A percentile compares a stretch with the other conserved stretches of the same genome.
These are phyloP conservation scores for Calonectria pseudoturangicola DNA, from an alignment of 2,329 filamentous ascomycete species.

Conservation along the genomic window DNA sequence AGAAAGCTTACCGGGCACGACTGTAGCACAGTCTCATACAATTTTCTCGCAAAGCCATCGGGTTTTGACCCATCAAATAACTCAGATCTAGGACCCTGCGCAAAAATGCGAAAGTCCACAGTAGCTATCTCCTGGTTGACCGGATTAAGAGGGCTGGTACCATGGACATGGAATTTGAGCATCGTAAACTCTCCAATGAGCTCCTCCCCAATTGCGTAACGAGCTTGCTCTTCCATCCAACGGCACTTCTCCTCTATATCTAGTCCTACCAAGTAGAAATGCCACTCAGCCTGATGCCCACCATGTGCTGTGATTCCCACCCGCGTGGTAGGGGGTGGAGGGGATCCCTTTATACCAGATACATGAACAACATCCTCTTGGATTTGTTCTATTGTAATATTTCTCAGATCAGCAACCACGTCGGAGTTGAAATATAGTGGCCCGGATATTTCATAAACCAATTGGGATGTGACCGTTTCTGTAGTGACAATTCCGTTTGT, in stretches of 20 bases:
- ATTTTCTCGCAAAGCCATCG: slow-evolving; percentile 52
- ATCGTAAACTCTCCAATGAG: slow-evolving; percentile 56
- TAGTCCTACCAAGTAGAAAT: slow-evolving; percentile 63
- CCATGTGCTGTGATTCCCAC: slow-evolving; percentile 64
- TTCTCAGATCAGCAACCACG: slow-evolving; percentile 37
- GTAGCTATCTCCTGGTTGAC: slow-evolving; percentile 65
- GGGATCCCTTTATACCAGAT: slow-evolving; percentile 41
- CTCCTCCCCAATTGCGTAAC: slow-evolving; percentile 37
- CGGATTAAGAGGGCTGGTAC: slow-evolving; percentile 60
- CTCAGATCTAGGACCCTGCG: slow-evolving; percentile 58
- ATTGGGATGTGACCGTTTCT: slow-evolving; percentile 56
- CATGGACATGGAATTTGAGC: slow-evolving; percentile 59
- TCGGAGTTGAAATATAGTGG: slow-evolving; percentile 56
- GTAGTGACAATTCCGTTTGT: slow-evolving; percentile 50
- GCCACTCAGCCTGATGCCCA: slow-evolving; percentile 64
- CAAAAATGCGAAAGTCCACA: slow-evolving; percentile 66
- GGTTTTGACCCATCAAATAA: slow-evolving; percentile 37
- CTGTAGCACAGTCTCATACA: slow-evolving; percentile 62
- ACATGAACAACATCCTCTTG: slow-evolving; percentile 54
- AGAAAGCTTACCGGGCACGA: slow-evolving; percentile 60
- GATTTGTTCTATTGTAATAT: slow-evolving; percentile 66
- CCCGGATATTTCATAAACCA: slow-evolving; percentile 63
- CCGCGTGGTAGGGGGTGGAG: slow-evolving; percentile 47
- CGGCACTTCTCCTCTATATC: slow-evolving; percentile 63
- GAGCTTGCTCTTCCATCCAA: slow-evolving; percentile 40